Conservation (phyloP, 306 rosid genomes). For the Betula pendula region DNA sequence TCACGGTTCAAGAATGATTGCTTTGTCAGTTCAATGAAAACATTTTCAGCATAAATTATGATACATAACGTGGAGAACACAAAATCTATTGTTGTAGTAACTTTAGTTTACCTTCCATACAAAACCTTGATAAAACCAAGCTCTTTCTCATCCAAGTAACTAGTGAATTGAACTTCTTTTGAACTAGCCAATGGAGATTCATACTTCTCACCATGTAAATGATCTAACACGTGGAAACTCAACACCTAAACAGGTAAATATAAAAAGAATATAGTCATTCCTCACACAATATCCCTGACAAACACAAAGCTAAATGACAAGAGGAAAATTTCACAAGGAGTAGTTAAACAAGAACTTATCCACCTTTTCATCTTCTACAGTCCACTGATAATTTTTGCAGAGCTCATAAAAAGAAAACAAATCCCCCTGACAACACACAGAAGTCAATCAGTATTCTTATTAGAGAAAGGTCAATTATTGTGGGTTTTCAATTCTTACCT, state of each 20-base stretch:
- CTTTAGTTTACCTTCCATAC: conserved; percentile 69
- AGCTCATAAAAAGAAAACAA: conserved; percentile 85
- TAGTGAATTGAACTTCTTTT: conserved; percentile 44
- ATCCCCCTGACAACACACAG: conserved; percentile 60
- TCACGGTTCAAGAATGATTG: background rate
- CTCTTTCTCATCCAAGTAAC: conserved; percentile 54
- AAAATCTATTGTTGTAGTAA: conserved; percentile 7
- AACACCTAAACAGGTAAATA: conserved; percentile 60
- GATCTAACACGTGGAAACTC: conserved; percentile 50
- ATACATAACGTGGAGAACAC: background rate
- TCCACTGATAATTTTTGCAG: conserved; percentile 86
- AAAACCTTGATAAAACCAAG: conserved; percentile 69
- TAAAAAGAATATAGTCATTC: conserved; percentile 13
- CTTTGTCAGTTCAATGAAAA: background rate
- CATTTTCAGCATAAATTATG: background rate
- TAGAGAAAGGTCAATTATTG: conserved; percentile 21
- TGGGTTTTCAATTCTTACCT: conserved; percentile 50
- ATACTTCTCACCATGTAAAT: conserved; percentile 38
- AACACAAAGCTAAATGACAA: conserved; percentile 15
- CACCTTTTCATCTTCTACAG: conserved; percentile 84
- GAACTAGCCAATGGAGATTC: conserved; percentile 37
- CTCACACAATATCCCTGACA: background rate
- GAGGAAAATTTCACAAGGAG: conserved; percentile 15
- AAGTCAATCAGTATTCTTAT: conserved; percentile 26
- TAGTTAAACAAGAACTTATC: conserved; percentile 9